phyloP scores from a whole-genome alignment of 768 basidiomycete genomes.

The Mycena venus region DNA sequence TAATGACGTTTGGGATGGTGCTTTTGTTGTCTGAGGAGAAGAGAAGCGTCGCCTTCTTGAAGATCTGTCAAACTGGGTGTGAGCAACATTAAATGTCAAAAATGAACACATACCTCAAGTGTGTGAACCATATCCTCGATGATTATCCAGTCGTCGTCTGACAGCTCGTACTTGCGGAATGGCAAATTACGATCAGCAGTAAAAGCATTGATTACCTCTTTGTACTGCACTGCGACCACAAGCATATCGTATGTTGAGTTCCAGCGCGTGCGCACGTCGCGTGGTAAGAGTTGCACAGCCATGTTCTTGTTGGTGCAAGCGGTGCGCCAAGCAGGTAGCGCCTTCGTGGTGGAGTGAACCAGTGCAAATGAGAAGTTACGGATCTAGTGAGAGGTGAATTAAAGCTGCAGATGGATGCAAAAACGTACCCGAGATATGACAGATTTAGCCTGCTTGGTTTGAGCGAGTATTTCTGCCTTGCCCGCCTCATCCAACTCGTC shows the following conservation, averaged over 20 bases:
- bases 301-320: conserved; percentile 8
- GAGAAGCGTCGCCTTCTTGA: not conserved
- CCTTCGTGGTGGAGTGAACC: conserved; percentile 43
- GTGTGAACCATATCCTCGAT: not conserved
- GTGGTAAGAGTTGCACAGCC: conserved; percentile 41
- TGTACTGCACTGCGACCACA: too few species aligned
- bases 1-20: not conserved
- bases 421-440: not conserved
- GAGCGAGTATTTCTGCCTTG: not conserved
- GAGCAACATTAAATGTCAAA: not conserved
- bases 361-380: conserved; percentile 40
- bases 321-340: conserved; percentile 46
- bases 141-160: not conserved
- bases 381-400: conserved; percentile 21
- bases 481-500: not conserved
- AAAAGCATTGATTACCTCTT: not conserved
- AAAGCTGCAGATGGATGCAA: not conserved
- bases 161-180: not conserved
- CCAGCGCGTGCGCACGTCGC: conserved; percentile 51
- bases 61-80: not conserved
- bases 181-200: not conserved
- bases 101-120: not conserved
- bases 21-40: not conserved
- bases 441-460: not conserved
- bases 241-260: too few species aligned